phyloP scores from a whole-genome alignment of 495 filamentous ascomycete species.

The Aspergillus egyptiacus region DNA sequence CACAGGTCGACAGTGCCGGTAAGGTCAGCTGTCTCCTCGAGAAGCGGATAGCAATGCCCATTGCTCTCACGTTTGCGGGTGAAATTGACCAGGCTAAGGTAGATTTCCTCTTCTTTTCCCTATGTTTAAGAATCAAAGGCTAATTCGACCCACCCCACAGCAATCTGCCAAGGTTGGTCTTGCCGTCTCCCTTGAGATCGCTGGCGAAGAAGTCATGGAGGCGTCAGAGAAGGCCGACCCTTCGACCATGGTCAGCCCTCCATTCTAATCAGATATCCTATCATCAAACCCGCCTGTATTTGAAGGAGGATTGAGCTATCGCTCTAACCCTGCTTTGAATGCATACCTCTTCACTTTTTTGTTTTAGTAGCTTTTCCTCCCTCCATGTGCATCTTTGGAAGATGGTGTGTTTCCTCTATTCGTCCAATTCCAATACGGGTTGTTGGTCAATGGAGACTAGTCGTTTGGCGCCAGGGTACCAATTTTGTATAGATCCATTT shows the following conservation, averaged over 20 bases:
- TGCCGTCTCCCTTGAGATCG: slow-evolving; percentile 87
- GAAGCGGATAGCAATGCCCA: slow-evolving; percentile 86
- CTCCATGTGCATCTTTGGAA: slow-evolving; percentile 28
- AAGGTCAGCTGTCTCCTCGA: slow-evolving; percentile 89
- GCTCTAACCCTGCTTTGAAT: slow-evolving; percentile 6
- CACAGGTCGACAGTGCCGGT: slow-evolving; percentile 90
- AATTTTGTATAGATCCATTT: slow-evolving; percentile 46
- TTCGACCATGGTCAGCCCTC: slow-evolving; percentile 43
- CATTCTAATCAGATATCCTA: slow-evolving; percentile 41
- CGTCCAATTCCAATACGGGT: slow-evolving; percentile 27
- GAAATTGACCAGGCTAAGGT: slow-evolving; percentile 97
- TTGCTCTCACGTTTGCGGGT: slow-evolving; percentile 88
- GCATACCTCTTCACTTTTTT: slow-evolving; percentile 28
- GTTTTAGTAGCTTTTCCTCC: slow-evolving; percentile 47
- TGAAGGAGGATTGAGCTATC: slow-evolving; percentile 5
- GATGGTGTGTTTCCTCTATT: slow-evolving; percentile 33
- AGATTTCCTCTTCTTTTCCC: slow-evolving; percentile 27
- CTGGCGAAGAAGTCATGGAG: slow-evolving; percentile 84
- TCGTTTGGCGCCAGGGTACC: slow-evolving; percentile 42
- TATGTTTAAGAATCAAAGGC: not conserved
- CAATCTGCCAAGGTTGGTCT: slow-evolving; percentile 93
- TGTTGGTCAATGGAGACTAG: slow-evolving; percentile 32
- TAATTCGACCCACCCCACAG: slow-evolving; percentile 41
- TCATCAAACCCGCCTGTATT: slow-evolving; percentile 8
- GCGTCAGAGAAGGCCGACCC: slow-evolving; percentile 67